A percentile compares a stretch with the other conserved stretches of the same genome.
These are phyloP conservation scores for Gilbertella persicaria DNA, from an alignment of 371 early-diverging fungal species.

Conservation along the genomic window DNA sequence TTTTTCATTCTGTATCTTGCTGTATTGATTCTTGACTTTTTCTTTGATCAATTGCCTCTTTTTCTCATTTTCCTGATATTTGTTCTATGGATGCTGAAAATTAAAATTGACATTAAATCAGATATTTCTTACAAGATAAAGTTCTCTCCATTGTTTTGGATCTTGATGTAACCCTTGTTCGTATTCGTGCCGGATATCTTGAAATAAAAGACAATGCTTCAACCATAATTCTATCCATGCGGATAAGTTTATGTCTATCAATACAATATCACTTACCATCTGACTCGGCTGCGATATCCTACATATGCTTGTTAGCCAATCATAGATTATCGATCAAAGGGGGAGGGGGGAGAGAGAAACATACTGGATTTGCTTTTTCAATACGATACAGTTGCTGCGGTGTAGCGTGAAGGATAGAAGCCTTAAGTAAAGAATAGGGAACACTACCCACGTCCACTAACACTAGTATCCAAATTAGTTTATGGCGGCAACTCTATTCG, in stretches of 20 bases:
- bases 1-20: constrained; percentile 40
- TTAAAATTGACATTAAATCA: background rate
- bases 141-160: constrained; percentile 31
- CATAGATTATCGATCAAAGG: no score
- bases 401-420: constrained; percentile 34
- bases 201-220: constrained; percentile 31
- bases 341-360: no score
- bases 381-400: constrained; percentile 44
- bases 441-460: constrained; percentile 37
- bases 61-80: constrained; percentile 34
- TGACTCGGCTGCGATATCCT: constrained; percentile 40
- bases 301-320: background rate
- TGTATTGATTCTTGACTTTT: constrained; percentile 45
- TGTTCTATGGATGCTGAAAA: constrained; percentile 22
- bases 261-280: no score
- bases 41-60: constrained; percentile 33
- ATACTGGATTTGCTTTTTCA: constrained; percentile 46
- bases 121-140: constrained; percentile 32
- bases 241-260: background rate
- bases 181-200: constrained; percentile 39
- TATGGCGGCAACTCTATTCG: background rate
- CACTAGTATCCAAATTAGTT: constrained; percentile 14
- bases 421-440: constrained; percentile 35
- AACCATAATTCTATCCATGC: constrained; percentile 40
- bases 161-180: constrained; percentile 30